phyloP scores from a whole-genome alignment of 352 stramenopile genomes.

The Thraustotheca clavata region DNA sequence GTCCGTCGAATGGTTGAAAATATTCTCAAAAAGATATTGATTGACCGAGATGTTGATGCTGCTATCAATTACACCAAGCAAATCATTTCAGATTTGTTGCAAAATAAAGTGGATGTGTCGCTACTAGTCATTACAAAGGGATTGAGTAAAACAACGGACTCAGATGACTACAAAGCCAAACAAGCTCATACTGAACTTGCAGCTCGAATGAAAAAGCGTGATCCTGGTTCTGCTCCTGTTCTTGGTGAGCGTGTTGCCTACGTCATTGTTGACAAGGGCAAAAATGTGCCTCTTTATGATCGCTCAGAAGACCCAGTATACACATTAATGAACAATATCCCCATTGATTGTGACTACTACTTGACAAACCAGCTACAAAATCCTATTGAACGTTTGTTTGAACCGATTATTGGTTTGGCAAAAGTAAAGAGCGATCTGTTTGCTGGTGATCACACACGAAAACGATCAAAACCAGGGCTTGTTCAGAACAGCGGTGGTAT shows the following conservation, averaged over 20 bases:
- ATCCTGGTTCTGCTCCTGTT: slow-evolving; percentile 94
- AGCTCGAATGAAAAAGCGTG: slow-evolving; percentile 96
- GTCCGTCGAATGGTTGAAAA: slow-evolving; percentile 97
- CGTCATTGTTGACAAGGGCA: slow-evolving; percentile 98
- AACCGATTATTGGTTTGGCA: slow-evolving; percentile 94
- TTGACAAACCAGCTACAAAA: slow-evolving; percentile 98
- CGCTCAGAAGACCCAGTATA: slow-evolving; percentile 99
- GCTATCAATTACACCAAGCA: slow-evolving; percentile 97
- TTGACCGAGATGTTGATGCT: slow-evolving; percentile 92
- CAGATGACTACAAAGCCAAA: slow-evolving; percentile 98
- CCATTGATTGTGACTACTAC: slow-evolving; percentile 99
- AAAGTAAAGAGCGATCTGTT: slow-evolving; percentile 90
- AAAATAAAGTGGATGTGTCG: slow-evolving; percentile 99
- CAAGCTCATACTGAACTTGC: slow-evolving; percentile 98
- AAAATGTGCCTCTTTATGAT: slow-evolving; percentile 93
- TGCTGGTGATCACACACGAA: slow-evolving; percentile 96
- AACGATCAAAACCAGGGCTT: slow-evolving; percentile 94
- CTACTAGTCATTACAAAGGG: slow-evolving; percentile 99
- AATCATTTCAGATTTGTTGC: slow-evolving; percentile 96
- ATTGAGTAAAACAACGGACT: slow-evolving; percentile 97
- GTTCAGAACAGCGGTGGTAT: slow-evolving; percentile 95
- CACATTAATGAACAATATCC: slow-evolving; percentile 97
- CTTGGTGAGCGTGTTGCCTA: slow-evolving; percentile 99
- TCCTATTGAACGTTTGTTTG: slow-evolving; percentile 97
- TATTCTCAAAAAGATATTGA: slow-evolving; percentile 97